Base-by-base conservation (phyloP, 176 grass and related monocot species). In the Areca catechu region DNA sequence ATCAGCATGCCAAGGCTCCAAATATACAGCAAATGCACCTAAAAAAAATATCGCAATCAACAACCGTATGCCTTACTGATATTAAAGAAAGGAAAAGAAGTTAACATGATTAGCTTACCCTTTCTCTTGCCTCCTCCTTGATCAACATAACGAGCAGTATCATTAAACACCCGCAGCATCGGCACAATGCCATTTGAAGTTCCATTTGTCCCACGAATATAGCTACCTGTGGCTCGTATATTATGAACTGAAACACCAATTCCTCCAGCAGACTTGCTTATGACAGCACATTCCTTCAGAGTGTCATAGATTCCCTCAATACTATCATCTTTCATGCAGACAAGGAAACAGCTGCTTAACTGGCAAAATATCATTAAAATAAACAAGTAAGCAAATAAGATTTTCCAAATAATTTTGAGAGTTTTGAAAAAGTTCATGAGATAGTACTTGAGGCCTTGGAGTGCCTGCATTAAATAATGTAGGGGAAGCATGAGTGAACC, bases 1-100 rank as follows among this genome's bases (percentile, higher is more conserved):
- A 85, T 96, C 92, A 68, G 83, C 86, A 96, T 96, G 92, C 92
- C 92, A 96, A 21, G 92, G 86, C 50, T 96, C 92, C 74, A 96
- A 70, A 54, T 96, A 96, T 16, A 90, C 75, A 65, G 86, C 92
- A 77, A 96, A 96, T 68, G 92, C 92, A 79, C 92, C 91, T 96
- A 28, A 68, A 59, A 48, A 16, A 53, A 21, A 48, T 15, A 43
- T 34, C 12, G 4, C 49, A 20, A 3, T 5, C 10, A 22, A 19
- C 23, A 57, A 6, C 23, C 9, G 22, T 16, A 20, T 4, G 43
- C 23, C 16, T 22, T 49, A 27, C 18, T 54, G 20, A 48, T 19
- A 52, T 30, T 61, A 17, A 21, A 1, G 37, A 12, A 10, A 43
- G 1, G 10, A 43, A 43, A 43, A 14, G 34, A 43, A 14, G 34